Evolutionary conservation across 768 basidiomycete genomes (phyloP).

Genomic region (Phylloporus sp.): DNA sequence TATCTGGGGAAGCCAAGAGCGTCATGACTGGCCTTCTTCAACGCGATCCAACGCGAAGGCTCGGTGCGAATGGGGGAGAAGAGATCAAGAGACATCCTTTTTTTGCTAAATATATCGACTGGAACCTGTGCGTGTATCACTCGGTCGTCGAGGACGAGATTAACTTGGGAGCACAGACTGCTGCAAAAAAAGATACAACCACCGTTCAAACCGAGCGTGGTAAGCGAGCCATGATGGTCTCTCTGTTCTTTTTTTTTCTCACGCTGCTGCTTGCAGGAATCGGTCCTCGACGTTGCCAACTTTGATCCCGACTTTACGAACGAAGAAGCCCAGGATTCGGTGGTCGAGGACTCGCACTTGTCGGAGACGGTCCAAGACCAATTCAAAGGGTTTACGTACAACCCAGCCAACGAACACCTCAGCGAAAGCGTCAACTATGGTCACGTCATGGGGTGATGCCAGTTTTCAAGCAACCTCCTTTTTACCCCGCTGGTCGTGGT

Average conservation of each 20-base stretch:
- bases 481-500: constrained; percentile 22
- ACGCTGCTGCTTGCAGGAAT: constrained; percentile 50
- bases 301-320: constrained; percentile 98
- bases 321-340: constrained; percentile 91
- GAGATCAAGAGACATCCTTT: constrained; percentile 96
- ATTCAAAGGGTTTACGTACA: constrained; percentile 88
- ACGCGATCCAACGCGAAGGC: constrained; percentile 77
- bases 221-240: constrained; percentile 39
- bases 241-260: not conserved
- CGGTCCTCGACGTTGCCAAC: constrained; percentile 91
- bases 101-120: constrained; percentile 92
- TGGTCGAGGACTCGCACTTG: constrained; percentile 87
- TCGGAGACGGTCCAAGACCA: constrained; percentile 97
- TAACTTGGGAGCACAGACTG: constrained; percentile 40
- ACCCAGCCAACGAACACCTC: constrained; percentile 77
- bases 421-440: constrained; percentile 76
- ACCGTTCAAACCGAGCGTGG: constrained; percentile 95
- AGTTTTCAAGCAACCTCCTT: not conserved
- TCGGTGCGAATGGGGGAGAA: constrained; percentile 92
- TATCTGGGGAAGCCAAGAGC: constrained; percentile 81
- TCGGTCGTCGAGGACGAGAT: not conserved
- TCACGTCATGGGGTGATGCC: constrained; percentile 29
- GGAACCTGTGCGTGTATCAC: constrained; percentile 55
- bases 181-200: constrained; percentile 94
- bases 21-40: constrained; percentile 86